Evolutionary conservation across 2,329 filamentous ascomycete genomes (phyloP), one percentile per base, ranked within the genome.

Genomic region (Cercospora sojina): DNA sequence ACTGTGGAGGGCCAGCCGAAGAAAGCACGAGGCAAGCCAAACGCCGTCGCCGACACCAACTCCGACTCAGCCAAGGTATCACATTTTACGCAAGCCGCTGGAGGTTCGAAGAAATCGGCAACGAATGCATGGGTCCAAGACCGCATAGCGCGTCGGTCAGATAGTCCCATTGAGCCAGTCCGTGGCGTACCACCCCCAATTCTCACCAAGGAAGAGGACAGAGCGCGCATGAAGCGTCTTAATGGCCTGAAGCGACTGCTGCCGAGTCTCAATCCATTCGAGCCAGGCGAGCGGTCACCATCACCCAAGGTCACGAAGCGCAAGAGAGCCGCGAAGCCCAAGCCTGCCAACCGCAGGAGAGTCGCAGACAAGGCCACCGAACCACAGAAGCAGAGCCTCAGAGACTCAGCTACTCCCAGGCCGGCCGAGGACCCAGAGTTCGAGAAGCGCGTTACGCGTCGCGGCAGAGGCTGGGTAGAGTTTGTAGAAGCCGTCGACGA

Each of bases 391-490:
- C n/a, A 61, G 38, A 51, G n/a, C 9, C 16, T 32, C 20, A 20
- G 10, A 49, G 43, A 20, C 43, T 23, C 43, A 43, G 47, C 53
- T n/a, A 32, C 53, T 12, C n/a, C 47, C n/a, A 47, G n/a, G 20
- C 43, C 27, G 27, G 12, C 23, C 41, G 53, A 38, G 10, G 68
- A 69, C 13, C 43, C 49, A 27, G 57, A 71, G 56, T 29, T 53
- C 5, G 58, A 69, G 27, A 67, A 66, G 64, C 69, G 56, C 5
- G 60, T 70, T 12, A 38, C 68, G 3, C 67, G 69, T 6, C 27
- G 47, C 12, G 72, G 71, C 1, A 64, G 63, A 61, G 70, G 72
- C n/a, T 70, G 69, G 71, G 51, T 70, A 7, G 69, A 72, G 35
- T 53, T 70, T 10, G 67, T 29, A 20, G 57, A 55, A 16, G 23